Evolutionary conservation across 2,329 filamentous ascomycete species (phyloP), one percentile per base, ranked within the genome.

Genomic region (Domatiomyces catenatus): DNA sequence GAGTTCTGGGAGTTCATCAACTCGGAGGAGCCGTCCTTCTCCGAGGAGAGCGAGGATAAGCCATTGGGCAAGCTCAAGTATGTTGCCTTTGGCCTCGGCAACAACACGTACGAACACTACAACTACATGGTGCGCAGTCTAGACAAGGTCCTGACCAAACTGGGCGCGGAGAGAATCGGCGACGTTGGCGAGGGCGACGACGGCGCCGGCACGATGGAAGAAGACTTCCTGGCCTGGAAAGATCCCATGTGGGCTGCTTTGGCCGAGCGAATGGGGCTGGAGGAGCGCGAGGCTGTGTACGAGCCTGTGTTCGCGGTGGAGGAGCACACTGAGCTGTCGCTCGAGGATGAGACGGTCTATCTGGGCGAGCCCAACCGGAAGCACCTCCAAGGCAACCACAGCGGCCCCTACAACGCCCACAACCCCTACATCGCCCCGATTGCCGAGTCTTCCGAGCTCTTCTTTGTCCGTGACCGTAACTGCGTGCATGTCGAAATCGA

Each of bases 101-200:
- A 98, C 75, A 98, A 96, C 74, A 96, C 92, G 24, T 98, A 98
- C 66, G 92, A 98, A 66, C 92, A 98, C 74, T 98, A 95, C 76
- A 98, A 98, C 73, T 84, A 84, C 48, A 94, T 98, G 87, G 89
- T 98, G 54, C 87, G 90, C 66, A 86, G 90, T 56, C 83, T 96
- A 52, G 81, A 92, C 70, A 81, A 84, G 66, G 81, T 81, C 55
- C 73, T 98, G 52, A 75, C 80, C 63, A 90, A 85, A 62, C 75
- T 94, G 18, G 92, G 92, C 54, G 92, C 85, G 10, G 76, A 81
- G 63, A 79, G 87, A 59, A 86, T 98, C 59, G 89, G 92, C 45
- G 75, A 81, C 52, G 87, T 89, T 50, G 92, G 93, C 60, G 90
- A 96, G 72, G 92, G 92, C 62, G 92, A 98, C 62, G 92, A 98